Evolutionary conservation across 371 early-diverging fungal species (phyloP).

Genomic region (Mucor sp.): DNA sequence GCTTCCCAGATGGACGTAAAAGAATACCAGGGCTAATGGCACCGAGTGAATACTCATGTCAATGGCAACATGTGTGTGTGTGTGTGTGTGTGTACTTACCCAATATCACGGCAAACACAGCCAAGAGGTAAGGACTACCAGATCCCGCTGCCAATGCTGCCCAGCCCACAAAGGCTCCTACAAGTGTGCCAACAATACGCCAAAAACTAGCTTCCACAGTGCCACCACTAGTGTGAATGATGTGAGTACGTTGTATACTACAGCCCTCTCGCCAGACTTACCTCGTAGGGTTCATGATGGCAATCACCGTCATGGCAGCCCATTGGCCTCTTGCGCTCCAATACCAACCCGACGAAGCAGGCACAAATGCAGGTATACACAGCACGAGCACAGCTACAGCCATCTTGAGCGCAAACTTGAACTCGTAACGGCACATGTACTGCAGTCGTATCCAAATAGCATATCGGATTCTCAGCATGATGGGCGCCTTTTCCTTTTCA

Average conservation of each 20-base stretch:
- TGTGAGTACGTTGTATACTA: not conserved
- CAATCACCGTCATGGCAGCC: constrained; percentile 61
- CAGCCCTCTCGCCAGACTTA: constrained; percentile 1
- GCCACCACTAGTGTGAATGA: constrained; percentile 43
- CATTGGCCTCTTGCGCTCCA: constrained; percentile 57
- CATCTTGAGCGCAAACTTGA: constrained; percentile 65
- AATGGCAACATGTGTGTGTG: not conserved
- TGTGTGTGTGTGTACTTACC: constrained; percentile 35
- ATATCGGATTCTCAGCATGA: constrained; percentile 44
- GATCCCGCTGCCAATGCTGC: constrained; percentile 50
- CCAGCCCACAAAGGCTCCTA: constrained; percentile 56
- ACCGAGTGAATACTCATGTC: not conserved
- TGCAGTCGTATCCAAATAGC: constrained; percentile 48
- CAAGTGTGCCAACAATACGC: constrained; percentile 59
- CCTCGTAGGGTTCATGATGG: constrained; percentile 64
- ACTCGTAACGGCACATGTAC: constrained; percentile 49
- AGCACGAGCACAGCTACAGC: constrained; percentile 48
- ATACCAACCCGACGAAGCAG: constrained; percentile 41
- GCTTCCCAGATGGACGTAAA: constrained; percentile 50
- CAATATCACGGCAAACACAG: constrained; percentile 54
- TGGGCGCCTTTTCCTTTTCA: constrained; percentile 9
- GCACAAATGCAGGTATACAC: constrained; percentile 53
- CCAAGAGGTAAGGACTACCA: constrained; percentile 54
- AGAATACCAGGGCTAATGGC: constrained; percentile 42
- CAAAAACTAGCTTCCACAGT: constrained; percentile 55